A percentile compares a stretch with the other conserved stretches of the same genome.
phyloP scores from a whole-genome alignment of 73 alveolate genomes.

The Urostyla sp. region DNA sequence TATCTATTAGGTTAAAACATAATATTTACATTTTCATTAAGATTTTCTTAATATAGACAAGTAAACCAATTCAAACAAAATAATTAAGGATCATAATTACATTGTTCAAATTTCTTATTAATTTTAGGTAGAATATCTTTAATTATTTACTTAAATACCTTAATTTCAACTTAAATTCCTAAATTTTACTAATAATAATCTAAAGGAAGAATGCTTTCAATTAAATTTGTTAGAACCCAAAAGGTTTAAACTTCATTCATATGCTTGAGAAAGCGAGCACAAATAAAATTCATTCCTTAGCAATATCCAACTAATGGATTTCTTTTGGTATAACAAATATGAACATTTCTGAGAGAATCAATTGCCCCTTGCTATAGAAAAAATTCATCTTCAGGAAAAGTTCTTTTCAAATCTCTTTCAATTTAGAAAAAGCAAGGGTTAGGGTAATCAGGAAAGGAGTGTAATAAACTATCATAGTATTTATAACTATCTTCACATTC shows the following conservation, averaged over 20 bases:
- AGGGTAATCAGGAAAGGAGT: constrained; percentile 61
- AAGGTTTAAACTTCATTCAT: constrained; percentile 88
- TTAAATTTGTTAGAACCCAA: constrained; percentile 83
- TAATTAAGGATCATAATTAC: constrained; percentile 68
- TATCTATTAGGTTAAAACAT: neutral
- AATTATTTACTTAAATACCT: constrained; percentile 70
- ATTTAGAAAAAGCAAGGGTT: constrained; percentile 82
- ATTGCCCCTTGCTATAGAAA: constrained; percentile 61
- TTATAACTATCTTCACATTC: neutral
- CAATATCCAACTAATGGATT: constrained; percentile 90
- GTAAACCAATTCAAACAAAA: constrained; percentile 87
- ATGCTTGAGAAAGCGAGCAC: constrained; percentile 72
- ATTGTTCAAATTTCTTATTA: constrained; percentile 55
- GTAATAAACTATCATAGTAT: constrained; percentile 3
- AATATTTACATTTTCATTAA: constrained; percentile 58
- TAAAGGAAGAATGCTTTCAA: constrained; percentile 84
- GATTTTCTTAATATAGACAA: constrained; percentile 76
- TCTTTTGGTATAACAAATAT: constrained; percentile 79
- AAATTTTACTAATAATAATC: constrained; percentile 79
- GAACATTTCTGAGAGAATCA: constrained; percentile 68
- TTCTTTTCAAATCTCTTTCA: constrained; percentile 85
- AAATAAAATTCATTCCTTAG: constrained; percentile 91
- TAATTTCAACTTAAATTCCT: constrained; percentile 80
- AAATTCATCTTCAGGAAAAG: constrained; percentile 86
- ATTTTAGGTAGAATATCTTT: constrained; percentile 66